Conservation (phyloP, 2,329 filamentous ascomycete genomes). For the Amylocarpus encephaloides region DNA sequence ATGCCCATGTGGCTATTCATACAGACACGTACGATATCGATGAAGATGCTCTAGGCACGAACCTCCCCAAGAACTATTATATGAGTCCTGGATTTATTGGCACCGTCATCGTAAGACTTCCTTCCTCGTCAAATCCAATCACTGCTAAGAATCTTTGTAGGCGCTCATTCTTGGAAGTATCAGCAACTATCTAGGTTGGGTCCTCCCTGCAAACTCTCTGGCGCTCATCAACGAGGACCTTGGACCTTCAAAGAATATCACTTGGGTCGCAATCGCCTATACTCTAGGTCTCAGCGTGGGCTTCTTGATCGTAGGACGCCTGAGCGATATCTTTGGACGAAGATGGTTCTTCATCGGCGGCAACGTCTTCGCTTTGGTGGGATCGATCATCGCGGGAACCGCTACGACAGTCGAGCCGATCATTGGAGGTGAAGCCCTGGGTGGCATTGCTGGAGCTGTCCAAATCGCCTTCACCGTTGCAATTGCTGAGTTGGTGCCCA, state of each 20-base stretch:
- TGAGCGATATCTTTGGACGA: conserved; percentile 39
- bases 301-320: conserved; percentile 37
- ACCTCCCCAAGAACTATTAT: conserved; percentile 11
- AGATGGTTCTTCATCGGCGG: conserved; percentile 36
- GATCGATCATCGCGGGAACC: conserved; percentile 33
- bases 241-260: neutral
- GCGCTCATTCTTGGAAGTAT: conserved; percentile 21
- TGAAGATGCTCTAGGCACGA: conserved; percentile 7
- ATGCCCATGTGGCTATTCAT: conserved; percentile 6
- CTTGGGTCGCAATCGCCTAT: neutral
- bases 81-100: conserved; percentile 10
- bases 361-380: conserved; percentile 31
- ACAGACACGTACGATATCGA: conserved; percentile 8
- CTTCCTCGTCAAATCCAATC: neutral
- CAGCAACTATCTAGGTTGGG: conserved; percentile 14
- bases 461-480: conserved; percentile 26
- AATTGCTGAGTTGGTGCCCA: conserved; percentile 41
- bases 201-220: conserved; percentile 16
- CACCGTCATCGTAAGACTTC: conserved; percentile 8
- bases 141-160: conserved; percentile 1
- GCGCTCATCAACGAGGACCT: neutral
- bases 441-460: too few species aligned
- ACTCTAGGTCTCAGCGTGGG: conserved; percentile 20
- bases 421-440: too few species aligned
- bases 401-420: conserved; percentile 13